These are phyloP conservation scores for Chamaecyparis obtusa DNA, from an alignment of 75 land plant genomes.

Conservation along the genomic window DNA sequence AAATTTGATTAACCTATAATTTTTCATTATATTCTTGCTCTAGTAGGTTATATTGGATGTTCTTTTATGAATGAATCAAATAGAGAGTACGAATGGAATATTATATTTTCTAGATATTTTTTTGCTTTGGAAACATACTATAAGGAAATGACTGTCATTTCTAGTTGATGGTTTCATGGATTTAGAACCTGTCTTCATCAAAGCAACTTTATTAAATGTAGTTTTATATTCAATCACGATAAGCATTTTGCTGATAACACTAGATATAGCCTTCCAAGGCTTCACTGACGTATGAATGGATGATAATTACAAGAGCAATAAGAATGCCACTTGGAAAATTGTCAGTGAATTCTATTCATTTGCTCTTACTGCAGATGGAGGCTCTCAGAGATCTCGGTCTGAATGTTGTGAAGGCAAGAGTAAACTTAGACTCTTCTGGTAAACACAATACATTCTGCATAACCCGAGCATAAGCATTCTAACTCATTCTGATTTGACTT, in stretches of 20 bases:
- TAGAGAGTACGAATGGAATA: background rate
- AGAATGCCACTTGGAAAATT: background rate
- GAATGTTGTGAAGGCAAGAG: slow-evolving; percentile 85
- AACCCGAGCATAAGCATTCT: slow-evolving; percentile 64
- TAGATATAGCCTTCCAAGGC: background rate
- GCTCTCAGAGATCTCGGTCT: slow-evolving; percentile 88
- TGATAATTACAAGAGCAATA: background rate
- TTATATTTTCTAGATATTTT: background rate
- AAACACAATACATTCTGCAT: slow-evolving; percentile 84
- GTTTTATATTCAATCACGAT: background rate
- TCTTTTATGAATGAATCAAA: background rate
- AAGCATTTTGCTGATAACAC: background rate
- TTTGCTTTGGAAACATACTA: background rate
- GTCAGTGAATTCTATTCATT: background rate
- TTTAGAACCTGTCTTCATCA: background rate
- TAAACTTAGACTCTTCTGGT: slow-evolving; percentile 65
- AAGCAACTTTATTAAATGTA: background rate
- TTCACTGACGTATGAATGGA: background rate
- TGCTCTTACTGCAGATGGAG: slow-evolving; percentile 56
- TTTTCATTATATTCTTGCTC: background rate
- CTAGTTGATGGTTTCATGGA: background rate
- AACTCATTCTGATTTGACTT: background rate
- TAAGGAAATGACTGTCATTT: background rate
- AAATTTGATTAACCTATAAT: background rate
- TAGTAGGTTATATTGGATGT: background rate